These are phyloP conservation scores for Vigna nakashimae DNA, from an alignment of 306 rosid genomes.

Conservation along the genomic window DNA sequence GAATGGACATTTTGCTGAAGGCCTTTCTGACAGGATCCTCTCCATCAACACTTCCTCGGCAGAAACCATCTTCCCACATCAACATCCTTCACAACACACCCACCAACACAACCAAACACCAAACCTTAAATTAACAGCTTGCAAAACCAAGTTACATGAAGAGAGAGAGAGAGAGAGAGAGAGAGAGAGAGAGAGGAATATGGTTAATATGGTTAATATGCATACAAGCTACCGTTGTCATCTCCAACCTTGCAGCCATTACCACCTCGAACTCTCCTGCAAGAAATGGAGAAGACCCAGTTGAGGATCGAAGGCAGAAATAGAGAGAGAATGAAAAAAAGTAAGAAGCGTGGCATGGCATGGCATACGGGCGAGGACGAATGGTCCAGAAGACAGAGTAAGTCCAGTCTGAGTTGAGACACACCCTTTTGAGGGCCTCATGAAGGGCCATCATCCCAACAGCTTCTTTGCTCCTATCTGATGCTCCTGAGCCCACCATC, in stretches of 20 bases:
- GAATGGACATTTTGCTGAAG: conserved; percentile 99
- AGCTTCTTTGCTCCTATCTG: conserved; percentile 99
- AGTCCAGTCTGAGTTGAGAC: conserved; percentile 94
- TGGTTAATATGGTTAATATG: neutral
- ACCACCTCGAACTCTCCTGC: conserved; percentile 96
- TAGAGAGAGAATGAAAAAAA: conserved; percentile 27
- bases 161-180: no score
- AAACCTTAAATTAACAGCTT: neutral
- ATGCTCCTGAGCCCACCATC: conserved; percentile 99
- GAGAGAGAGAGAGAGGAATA: neutral
- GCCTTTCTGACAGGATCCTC: conserved; percentile 94
- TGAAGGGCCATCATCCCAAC: conserved; percentile 99
- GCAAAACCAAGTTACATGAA: neutral
- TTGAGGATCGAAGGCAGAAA: conserved; percentile 33
- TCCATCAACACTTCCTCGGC: conserved; percentile 87
- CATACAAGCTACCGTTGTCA: conserved; percentile 96
- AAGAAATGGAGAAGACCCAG: conserved; percentile 50
- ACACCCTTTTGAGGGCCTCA: conserved; percentile 96
- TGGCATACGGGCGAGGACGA: conserved; percentile 96
- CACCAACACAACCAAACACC: neutral
- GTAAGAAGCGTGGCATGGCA: conserved; percentile 21
- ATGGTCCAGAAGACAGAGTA: conserved; percentile 99
- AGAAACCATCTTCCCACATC: conserved; percentile 99
- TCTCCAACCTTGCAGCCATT: conserved; percentile 99
- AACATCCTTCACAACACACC: conserved; percentile 73